Conservation (phyloP, 306 rosid species). For the Cajanus cajan region DNA sequence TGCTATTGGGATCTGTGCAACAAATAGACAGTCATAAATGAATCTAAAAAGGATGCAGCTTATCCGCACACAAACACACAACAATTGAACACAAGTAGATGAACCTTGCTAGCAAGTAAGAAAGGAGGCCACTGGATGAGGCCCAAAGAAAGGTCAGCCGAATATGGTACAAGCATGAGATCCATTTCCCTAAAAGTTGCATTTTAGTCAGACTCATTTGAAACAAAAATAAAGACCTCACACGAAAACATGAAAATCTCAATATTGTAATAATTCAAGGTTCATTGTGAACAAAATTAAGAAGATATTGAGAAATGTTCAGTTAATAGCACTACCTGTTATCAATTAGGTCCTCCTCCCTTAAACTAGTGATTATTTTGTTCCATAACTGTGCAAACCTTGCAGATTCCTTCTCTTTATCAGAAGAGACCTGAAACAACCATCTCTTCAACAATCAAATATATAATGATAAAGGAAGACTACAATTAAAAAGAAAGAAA, state of each 20-base stretch:
- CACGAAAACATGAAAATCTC: conserved; percentile 8
- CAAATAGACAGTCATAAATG: conserved; percentile 7
- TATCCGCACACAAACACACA: conserved; percentile 1
- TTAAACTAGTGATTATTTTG: conserved; percentile 77
- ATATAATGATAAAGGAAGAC: background rate
- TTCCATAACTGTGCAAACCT: conserved; percentile 97
- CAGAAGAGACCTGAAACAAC: conserved; percentile 54
- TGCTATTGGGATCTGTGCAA: conserved; percentile 84
- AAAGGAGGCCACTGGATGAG: conserved; percentile 98
- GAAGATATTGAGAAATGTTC: conserved; percentile 11
- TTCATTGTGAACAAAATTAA: conserved; percentile 15
- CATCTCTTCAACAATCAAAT: background rate
- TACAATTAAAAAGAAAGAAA: background rate
- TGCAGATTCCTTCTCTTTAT: conserved; percentile 72
- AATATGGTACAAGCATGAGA: conserved; percentile 88
- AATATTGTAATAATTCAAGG: background rate
- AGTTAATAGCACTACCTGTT: conserved; percentile 55
- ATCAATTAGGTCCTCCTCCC: conserved; percentile 90
- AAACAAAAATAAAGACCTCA: background rate
- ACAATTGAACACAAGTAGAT: conserved; percentile 23
- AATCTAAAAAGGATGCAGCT: conserved; percentile 25
- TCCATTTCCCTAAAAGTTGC: conserved; percentile 76
- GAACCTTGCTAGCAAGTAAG: conserved; percentile 97
- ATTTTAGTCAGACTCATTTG: conserved; percentile 20
- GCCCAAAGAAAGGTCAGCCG: conserved; percentile 68